Evolutionary conservation across 2,329 filamentous ascomycete species (phyloP).

Genomic region (Saccharata proteae): DNA sequence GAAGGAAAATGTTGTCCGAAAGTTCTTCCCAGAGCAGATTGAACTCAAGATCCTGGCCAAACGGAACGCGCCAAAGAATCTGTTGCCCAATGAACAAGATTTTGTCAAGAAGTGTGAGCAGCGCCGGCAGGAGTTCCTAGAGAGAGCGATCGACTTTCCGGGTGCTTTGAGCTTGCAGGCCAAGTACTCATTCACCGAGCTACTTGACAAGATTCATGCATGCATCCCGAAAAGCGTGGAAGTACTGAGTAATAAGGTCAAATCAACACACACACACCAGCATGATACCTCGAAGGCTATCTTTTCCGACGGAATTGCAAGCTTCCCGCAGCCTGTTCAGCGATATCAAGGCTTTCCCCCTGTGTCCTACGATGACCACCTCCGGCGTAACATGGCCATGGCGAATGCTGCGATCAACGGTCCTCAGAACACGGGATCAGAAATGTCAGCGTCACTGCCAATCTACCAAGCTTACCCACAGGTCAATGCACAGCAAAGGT

Average conservation of each 20-base stretch:
- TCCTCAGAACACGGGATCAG: constrained; percentile 5
- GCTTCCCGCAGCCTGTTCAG: no score
- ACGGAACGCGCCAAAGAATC: constrained; percentile 39
- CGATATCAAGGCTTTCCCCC: not conserved
- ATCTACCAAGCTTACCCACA: constrained; percentile 9
- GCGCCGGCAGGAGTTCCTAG: constrained; percentile 45
- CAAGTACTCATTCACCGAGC: not conserved
- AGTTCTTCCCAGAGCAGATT: constrained; percentile 47
- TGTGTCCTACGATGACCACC: no score
- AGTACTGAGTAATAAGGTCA: no score
- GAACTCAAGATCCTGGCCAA: constrained; percentile 41
- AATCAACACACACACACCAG: no score
- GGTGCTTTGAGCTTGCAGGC: not conserved
- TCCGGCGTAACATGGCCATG: not conserved
- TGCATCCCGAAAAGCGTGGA: no score
- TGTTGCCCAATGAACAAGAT: constrained; percentile 47
- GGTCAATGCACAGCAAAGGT: constrained; percentile 12
- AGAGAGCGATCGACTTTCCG: constrained; percentile 40
- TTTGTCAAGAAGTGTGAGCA: constrained; percentile 24
- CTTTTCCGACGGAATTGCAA: no score
- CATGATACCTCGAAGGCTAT: no score
- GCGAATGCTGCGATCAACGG: constrained; percentile 11
- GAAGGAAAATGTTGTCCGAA: constrained; percentile 41
- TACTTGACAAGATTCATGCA: no score
- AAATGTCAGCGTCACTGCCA: no score